phyloP scores from a whole-genome alignment of 2,329 filamentous ascomycete genomes.

The Verticillium tricorpus region DNA sequence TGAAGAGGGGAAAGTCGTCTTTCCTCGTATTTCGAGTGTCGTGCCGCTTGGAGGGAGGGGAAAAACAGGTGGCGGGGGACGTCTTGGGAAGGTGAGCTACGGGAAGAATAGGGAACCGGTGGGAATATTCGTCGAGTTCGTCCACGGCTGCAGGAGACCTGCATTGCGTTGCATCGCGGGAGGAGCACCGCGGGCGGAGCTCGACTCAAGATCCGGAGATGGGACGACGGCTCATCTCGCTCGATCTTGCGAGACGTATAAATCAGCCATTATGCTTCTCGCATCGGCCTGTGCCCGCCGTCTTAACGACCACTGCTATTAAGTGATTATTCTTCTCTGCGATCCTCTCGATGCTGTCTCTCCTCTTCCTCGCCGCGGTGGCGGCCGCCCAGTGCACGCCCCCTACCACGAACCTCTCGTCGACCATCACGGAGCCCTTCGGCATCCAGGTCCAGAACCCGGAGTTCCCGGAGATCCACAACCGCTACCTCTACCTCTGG shows the following conservation, averaged over 20 bases:
- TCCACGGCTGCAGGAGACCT: background rate
- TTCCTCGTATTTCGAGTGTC: background rate
- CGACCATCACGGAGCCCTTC: slow-evolving; percentile 28
- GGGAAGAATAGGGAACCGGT: background rate
- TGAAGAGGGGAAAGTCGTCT: background rate
- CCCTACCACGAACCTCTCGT: slow-evolving; percentile 20
- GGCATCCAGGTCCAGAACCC: slow-evolving; percentile 32
- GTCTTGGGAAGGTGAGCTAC: background rate
- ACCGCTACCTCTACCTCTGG: slow-evolving; percentile 30
- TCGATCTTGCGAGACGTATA: too few species aligned
- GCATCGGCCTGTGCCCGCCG: background rate
- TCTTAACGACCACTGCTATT: too few species aligned
- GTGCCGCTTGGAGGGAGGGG: background rate
- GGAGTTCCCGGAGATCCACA: slow-evolving; percentile 27
- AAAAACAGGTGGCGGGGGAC: background rate
- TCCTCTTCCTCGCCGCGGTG: slow-evolving; percentile 14
- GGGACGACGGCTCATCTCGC: too few species aligned
- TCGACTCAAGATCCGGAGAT: too few species aligned
- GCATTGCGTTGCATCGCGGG: too few species aligned
- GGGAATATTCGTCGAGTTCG: background rate
- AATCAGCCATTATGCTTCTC: too few species aligned
- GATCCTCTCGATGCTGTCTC: background rate
- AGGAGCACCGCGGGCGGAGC: too few species aligned
- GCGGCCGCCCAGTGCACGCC: slow-evolving; percentile 23
- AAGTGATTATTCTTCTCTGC: background rate